Percentiles rank a stretch among this genome's conserved stretches.
Evolutionary conservation across 306 rosid species (phyloP).

Genomic region (Bauhinia variegata): DNA sequence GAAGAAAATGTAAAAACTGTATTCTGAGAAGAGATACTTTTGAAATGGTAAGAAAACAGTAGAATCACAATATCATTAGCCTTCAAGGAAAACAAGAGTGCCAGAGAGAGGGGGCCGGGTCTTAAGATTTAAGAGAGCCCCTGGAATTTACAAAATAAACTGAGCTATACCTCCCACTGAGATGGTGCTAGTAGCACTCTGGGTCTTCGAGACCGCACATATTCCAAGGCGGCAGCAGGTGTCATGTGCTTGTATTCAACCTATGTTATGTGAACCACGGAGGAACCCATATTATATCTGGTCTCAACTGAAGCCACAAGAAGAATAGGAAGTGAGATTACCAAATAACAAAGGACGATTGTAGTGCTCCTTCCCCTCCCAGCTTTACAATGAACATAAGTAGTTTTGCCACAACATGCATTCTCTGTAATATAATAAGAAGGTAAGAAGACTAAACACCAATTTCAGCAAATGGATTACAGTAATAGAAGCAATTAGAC

Average conservation of each 20-base stretch:
- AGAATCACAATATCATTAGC: neutral
- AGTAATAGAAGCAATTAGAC: slow-evolving; percentile 10
- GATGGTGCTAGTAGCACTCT: slow-evolving; percentile 90
- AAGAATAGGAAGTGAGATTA: slow-evolving; percentile 36
- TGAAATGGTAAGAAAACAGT: slow-evolving; percentile 1
- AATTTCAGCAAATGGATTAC: slow-evolving; percentile 19
- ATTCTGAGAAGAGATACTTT: slow-evolving; percentile 13
- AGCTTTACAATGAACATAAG: slow-evolving; percentile 98
- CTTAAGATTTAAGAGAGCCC: neutral
- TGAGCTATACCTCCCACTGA: slow-evolving; percentile 77
- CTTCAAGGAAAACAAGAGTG: neutral
- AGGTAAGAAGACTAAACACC: neutral
- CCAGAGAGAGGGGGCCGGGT: neutral
- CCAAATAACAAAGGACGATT: slow-evolving; percentile 96
- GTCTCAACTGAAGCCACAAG: slow-evolving; percentile 15
- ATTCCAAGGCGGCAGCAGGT: slow-evolving; percentile 79
- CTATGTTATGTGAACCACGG: slow-evolving; percentile 44
- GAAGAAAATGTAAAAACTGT: slow-evolving; percentile 18
- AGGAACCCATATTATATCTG: neutral
- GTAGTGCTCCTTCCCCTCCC: slow-evolving; percentile 99
- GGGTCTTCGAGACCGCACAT: slow-evolving; percentile 86
- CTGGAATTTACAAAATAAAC: neutral
- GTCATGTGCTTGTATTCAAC: slow-evolving; percentile 88
- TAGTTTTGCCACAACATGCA: slow-evolving; percentile 67
- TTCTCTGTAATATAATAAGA: slow-evolving; percentile 52